A percentile compares a stretch with the other conserved stretches of the same genome.
Conservation (phyloP, 2,329 filamentous ascomycete genomes). For the Pseudonectria foliicola region DNA sequence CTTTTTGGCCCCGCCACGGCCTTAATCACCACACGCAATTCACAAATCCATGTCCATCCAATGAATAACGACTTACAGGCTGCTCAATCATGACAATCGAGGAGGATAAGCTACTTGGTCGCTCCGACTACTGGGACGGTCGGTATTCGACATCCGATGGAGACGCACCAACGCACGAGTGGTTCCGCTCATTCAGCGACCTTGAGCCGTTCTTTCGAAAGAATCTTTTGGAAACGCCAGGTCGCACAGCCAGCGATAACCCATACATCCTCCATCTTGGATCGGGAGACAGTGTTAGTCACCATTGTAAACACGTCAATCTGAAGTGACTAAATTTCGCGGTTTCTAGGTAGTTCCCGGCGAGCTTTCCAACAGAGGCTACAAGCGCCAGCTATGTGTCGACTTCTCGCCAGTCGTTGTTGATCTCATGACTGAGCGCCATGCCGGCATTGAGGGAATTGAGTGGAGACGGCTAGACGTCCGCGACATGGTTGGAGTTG, state of each 20-base stretch:
- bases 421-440: constrained; percentile 40
- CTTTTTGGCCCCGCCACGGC: too few species aligned
- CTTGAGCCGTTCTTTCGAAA: constrained; percentile 40
- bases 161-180: constrained; percentile 41
- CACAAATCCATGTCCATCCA: too few species aligned
- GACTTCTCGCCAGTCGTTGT: constrained; percentile 49
- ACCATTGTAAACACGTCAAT: neutral
- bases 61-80: too few species aligned
- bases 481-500: constrained; percentile 37
- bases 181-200: constrained; percentile 43
- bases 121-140: constrained; percentile 43
- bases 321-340: neutral
- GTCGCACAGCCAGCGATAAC: constrained; percentile 20
- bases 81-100: constrained; percentile 3
- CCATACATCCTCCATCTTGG: constrained; percentile 48
- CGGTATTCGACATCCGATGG: constrained; percentile 35
- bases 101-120: constrained; percentile 23
- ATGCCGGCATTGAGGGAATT: constrained; percentile 33
- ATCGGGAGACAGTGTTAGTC: constrained; percentile 49
- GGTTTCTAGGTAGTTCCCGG: constrained; percentile 40
- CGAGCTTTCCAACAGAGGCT: constrained; percentile 40
- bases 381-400: constrained; percentile 44
- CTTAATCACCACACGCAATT: too few species aligned
- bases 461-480: constrained; percentile 45
- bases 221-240: constrained; percentile 31